These are phyloP conservation scores for Colletotrichum theobromicola DNA, from an alignment of 2,329 filamentous ascomycete species.

Conservation along the genomic window DNA sequence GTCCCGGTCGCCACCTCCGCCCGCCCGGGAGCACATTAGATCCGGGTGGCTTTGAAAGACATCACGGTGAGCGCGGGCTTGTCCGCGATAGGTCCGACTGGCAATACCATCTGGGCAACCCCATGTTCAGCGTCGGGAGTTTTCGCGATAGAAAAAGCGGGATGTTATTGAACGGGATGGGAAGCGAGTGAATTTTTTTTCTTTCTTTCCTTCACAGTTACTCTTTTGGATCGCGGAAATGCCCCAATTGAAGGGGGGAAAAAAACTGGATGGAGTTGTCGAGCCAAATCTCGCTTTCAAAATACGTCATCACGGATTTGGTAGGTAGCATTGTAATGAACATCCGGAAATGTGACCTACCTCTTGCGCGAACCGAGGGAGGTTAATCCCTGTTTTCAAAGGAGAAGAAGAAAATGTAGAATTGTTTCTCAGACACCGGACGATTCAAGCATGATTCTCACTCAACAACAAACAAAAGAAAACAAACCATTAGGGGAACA, in stretches of 20 bases:
- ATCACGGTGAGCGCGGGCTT: background rate
- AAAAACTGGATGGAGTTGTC: background rate
- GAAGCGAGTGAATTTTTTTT: background rate
- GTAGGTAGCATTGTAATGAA: background rate
- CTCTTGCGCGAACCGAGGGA: background rate
- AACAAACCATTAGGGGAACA: background rate
- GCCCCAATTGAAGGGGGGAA: background rate
- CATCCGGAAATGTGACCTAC: conserved; percentile 1
- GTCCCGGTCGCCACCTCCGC: background rate
- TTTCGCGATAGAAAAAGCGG: conserved; percentile 5
- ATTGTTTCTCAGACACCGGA: conserved; percentile 12
- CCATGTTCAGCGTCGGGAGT: background rate
- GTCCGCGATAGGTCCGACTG: background rate
- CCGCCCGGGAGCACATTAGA: conserved; percentile 1
- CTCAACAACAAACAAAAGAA: conserved; percentile 1
- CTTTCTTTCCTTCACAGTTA: background rate
- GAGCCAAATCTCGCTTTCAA: background rate
- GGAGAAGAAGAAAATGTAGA: background rate
- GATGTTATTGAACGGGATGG: background rate
- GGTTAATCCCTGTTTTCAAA: background rate
- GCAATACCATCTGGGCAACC: background rate
- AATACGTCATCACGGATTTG: background rate
- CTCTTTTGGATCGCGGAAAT: background rate
- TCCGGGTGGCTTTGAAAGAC: background rate
- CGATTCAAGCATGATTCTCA: conserved; percentile 9